phyloP scores from a whole-genome alignment of 768 basidiomycete genomes.

The Russula virescens region DNA sequence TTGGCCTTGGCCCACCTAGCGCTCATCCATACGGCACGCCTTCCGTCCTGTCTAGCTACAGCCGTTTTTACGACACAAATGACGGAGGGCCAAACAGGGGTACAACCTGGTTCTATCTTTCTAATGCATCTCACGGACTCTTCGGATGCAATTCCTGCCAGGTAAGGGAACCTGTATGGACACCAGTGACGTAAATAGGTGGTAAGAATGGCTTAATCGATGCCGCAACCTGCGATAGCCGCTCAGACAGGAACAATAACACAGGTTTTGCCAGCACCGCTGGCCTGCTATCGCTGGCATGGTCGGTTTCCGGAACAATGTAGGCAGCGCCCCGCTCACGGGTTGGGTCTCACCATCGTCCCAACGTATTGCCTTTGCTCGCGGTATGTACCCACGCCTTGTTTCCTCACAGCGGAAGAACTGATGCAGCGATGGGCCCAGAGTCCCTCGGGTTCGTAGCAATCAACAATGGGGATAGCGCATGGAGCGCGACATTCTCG shows the following conservation, averaged over 20 bases:
- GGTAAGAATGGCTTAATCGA: constrained; percentile 27
- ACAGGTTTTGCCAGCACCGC: constrained; percentile 57
- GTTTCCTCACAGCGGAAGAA: neutral
- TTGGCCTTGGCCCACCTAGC: constrained; percentile 7
- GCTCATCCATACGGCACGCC: constrained; percentile 65
- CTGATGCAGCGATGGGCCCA: constrained; percentile 29
- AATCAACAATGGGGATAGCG: constrained; percentile 57
- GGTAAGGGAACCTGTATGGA: constrained; percentile 46
- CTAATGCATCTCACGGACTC: too few relatives aligned
- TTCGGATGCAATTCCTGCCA: constrained; percentile 16
- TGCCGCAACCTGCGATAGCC: neutral
- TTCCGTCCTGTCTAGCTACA: constrained; percentile 55
- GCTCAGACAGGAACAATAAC: too few relatives aligned
- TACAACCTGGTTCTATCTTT: constrained; percentile 14
- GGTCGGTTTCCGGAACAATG: constrained; percentile 55
- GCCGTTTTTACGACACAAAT: constrained; percentile 42
- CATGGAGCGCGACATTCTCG: constrained; percentile 51
- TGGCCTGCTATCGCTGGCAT: constrained; percentile 53
- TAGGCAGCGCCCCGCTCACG: constrained; percentile 44
- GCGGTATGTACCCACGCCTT: constrained; percentile 36
- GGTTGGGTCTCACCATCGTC: constrained; percentile 55
- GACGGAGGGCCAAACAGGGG: constrained; percentile 58
- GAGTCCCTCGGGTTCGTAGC: constrained; percentile 55
- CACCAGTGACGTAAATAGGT: constrained; percentile 49
- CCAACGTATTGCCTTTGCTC: constrained; percentile 60